Conservation (phyloP, 805 yeast genomes). For the Scheffersomyces lignosus region DNA sequence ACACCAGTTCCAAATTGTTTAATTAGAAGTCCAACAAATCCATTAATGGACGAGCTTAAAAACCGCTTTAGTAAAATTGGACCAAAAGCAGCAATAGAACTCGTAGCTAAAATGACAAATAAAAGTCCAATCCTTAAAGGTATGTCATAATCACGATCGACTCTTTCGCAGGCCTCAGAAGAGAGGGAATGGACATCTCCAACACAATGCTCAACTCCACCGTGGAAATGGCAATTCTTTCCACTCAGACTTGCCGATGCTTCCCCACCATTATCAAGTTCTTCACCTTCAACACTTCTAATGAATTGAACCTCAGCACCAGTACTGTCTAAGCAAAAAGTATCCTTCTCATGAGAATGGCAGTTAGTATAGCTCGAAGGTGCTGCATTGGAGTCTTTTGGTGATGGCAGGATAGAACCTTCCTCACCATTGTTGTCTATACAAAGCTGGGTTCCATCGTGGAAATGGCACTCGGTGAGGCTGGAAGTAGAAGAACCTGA, state of each 20-base stretch:
- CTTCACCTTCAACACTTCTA: slow-evolving; percentile 3
- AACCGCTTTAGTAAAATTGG: slow-evolving; percentile 27
- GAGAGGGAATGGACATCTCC: slow-evolving; percentile 8
- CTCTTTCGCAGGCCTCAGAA: slow-evolving; percentile 17
- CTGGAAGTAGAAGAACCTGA: background rate
- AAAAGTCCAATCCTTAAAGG: slow-evolving; percentile 29
- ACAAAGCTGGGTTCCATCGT: slow-evolving; percentile 18
- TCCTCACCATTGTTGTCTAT: slow-evolving; percentile 20
- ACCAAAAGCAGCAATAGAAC: slow-evolving; percentile 32
- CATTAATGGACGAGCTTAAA: slow-evolving; percentile 4
- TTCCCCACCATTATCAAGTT: background rate
- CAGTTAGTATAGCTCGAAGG: slow-evolving; percentile 16
- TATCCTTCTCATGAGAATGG: slow-evolving; percentile 15
- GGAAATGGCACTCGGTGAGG: slow-evolving; percentile 21
- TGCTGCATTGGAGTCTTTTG: slow-evolving; percentile 6
- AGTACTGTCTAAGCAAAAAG: slow-evolving; percentile 15
- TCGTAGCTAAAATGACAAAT: slow-evolving; percentile 34
- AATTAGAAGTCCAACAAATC: slow-evolving; percentile 2
- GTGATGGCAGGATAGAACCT: slow-evolving; percentile 21
- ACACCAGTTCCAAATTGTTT: slow-evolving; percentile 31
- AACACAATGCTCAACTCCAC: slow-evolving; percentile 33
- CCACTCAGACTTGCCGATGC: background rate
- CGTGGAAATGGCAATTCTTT: slow-evolving; percentile 29
- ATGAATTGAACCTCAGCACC: slow-evolving; percentile 18
- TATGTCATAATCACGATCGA: slow-evolving; percentile 27